A percentile compares a stretch with the other conserved stretches of the same genome.
These are phyloP conservation scores for Limonium bicolor DNA, from an alignment of 148 eudicot genomes.

Conservation along the genomic window DNA sequence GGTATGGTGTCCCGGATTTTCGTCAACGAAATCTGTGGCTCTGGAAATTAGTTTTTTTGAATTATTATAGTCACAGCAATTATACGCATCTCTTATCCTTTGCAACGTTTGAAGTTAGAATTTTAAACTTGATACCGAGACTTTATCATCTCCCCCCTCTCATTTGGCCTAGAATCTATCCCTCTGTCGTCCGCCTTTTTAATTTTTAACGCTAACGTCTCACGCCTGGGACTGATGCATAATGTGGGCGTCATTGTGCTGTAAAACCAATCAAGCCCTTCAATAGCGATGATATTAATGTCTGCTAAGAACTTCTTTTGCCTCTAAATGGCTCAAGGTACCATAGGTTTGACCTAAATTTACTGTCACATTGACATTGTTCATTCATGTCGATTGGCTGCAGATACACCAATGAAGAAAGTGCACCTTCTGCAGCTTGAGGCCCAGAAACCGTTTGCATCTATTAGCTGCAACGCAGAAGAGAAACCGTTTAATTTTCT, in stretches of 20 bases:
- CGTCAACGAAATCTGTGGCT: not conserved
- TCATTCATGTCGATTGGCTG: not conserved
- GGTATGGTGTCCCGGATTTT: not conserved
- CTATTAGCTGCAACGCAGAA: conserved; percentile 51
- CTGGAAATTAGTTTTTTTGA: too few species aligned
- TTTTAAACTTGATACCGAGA: too few species aligned
- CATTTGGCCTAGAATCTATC: too few species aligned
- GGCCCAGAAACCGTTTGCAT: conserved; percentile 44
- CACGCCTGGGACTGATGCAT: not conserved
- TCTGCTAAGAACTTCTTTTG: not conserved
- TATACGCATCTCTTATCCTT: too few species aligned
- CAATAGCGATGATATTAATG: not conserved
- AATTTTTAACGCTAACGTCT: too few species aligned
- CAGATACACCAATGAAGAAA: conserved; percentile 46
- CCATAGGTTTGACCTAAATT: too few species aligned
- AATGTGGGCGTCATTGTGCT: not conserved
- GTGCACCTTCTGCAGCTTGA: conserved; percentile 17
- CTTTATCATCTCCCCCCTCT: too few species aligned
- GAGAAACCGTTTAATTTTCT: conserved; percentile 77
- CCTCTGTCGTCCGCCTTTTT: too few species aligned
- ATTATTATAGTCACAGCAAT: too few species aligned
- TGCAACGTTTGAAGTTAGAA: too few species aligned
- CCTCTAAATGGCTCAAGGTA: too few species aligned
- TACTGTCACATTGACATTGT: too few species aligned
- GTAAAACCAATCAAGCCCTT: not conserved